Evolutionary conservation across 2,329 filamentous ascomycete genomes (phyloP), one percentile per base, ranked within the genome.

Genomic region (Chrysoporthe austroafricana): DNA sequence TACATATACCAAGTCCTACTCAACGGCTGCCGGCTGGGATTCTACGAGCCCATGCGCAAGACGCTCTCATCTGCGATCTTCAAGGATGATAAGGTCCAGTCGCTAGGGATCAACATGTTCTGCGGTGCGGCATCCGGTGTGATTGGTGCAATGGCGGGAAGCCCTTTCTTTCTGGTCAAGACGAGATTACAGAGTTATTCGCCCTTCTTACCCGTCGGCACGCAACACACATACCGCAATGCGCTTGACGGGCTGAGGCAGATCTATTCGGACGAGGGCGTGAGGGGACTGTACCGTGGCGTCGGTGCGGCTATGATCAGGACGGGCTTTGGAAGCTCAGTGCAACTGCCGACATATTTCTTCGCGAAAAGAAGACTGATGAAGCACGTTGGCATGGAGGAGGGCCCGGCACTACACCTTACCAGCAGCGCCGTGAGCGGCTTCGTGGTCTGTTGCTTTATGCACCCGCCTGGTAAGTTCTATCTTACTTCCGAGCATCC

Each of bases 141-240:
- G 70, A 86, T 99, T 67, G 96, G 96, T 72, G 96, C 95, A 9
- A 92, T 92, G n/a, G 91, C 92, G 32, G 96, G 95, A 50, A 97
- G 93, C 64, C 96, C 96, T 2, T 98, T 99, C 81, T 99, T 99
- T 86, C 88, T 99, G 65, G 91, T 98, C 78, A 99, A 99, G 85
- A 99, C 96, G 3, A 89, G 96, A 56, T 84, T 99, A 67, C 96
- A 99, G 80, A 97, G 93, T 73, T 98, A 87, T 83, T 97, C 94
- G 48, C 92, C 94, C 4, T 96, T 94, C 79, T 85, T 96, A 14
- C 96, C 96, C 3, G 94, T 98, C 56, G 96, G 96, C 65, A 98
- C 96, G n/a, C 96, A 99, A 77, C 96, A 99, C 80, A 85, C 89
- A 72, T 99, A 99, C 81, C 88, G 87, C 72, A 95, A 94, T 79